These are phyloP conservation scores for Phytophthora hybrid DNA, from an alignment of 352 stramenopile genomes.

Conservation along the genomic window DNA sequence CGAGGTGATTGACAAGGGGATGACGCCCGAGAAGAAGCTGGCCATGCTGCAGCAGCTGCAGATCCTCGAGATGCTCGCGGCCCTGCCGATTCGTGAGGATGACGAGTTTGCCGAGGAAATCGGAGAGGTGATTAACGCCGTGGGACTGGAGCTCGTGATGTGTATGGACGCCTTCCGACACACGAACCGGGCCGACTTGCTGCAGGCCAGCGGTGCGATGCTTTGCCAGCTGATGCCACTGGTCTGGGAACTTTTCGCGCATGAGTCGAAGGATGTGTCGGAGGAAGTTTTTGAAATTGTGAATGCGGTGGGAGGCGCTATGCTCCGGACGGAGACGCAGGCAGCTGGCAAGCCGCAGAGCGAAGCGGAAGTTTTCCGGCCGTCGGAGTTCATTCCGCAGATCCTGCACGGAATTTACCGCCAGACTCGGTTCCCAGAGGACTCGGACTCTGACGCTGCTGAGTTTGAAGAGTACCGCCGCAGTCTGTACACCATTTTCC, in stretches of 20 bases:
- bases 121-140: slow-evolving; percentile 83
- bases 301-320: slow-evolving; percentile 70
- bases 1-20: slow-evolving; percentile 89
- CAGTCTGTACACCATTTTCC: slow-evolving; percentile 88
- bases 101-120: slow-evolving; percentile 87
- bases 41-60: slow-evolving; percentile 78
- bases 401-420: slow-evolving; percentile 86
- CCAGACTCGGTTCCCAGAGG: slow-evolving; percentile 82
- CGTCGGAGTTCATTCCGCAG: slow-evolving; percentile 80
- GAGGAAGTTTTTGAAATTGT: slow-evolving; percentile 91
- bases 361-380: slow-evolving; percentile 66
- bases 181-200: slow-evolving; percentile 50
- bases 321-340: slow-evolving; percentile 69
- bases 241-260: slow-evolving; percentile 82
- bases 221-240: slow-evolving; percentile 80
- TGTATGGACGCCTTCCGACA: slow-evolving; percentile 85
- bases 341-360: slow-evolving; percentile 29
- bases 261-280: slow-evolving; percentile 86
- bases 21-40: slow-evolving; percentile 86
- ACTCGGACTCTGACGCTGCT: slow-evolving; percentile 77
- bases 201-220: slow-evolving; percentile 67
- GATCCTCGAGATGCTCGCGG: slow-evolving; percentile 64
- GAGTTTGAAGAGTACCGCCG: slow-evolving; percentile 89
- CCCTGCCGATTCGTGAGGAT: slow-evolving; percentile 74
- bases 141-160: slow-evolving; percentile 82